Percentiles rank a stretch among this genome's conserved stretches.
These are phyloP conservation scores for Podospora fimiseda DNA, from an alignment of 495 filamentous ascomycete species.

Conservation along the genomic window DNA sequence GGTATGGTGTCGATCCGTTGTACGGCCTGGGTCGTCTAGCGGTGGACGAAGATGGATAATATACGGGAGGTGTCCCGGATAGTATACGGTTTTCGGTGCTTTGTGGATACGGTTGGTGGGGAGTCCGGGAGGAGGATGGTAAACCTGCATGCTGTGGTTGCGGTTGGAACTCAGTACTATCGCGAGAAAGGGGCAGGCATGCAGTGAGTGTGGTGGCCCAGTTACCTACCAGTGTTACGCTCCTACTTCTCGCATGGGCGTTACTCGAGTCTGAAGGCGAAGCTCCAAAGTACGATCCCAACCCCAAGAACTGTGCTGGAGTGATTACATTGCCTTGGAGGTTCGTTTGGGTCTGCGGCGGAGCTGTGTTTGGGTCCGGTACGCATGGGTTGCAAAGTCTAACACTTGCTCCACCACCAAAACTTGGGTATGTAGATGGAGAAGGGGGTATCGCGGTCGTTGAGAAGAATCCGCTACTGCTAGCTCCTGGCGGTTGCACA, in stretches of 20 bases:
- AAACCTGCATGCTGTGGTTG: conserved; percentile 14
- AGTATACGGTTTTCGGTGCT: conserved; percentile 28
- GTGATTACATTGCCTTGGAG: conserved; percentile 21
- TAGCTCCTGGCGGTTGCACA: conserved; percentile 65
- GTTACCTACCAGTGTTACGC: conserved; percentile 39
- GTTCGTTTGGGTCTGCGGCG: conserved; percentile 35
- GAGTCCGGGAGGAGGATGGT: conserved; percentile 15
- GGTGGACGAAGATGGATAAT: conserved; percentile 26
- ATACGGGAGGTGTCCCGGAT: conserved; percentile 32
- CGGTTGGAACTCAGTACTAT: background rate
- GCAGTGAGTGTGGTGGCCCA: background rate
- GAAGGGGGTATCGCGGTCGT: conserved; percentile 36
- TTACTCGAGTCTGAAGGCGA: conserved; percentile 14
- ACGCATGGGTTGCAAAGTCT: conserved; percentile 93
- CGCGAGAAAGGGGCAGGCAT: background rate
- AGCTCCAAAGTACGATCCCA: conserved; percentile 22
- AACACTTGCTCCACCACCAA: conserved; percentile 72
- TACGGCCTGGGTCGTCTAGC: conserved; percentile 20
- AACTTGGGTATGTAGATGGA: conserved; percentile 42
- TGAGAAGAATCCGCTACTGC: conserved; percentile 29
- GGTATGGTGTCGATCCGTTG: conserved; percentile 17
- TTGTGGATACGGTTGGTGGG: conserved; percentile 11
- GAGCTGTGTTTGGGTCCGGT: conserved; percentile 79
- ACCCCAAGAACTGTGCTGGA: conserved; percentile 5
- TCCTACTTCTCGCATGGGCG: conserved; percentile 33